Conservation (phyloP, 495 filamentous ascomycete species). For the Pyronema domesticum region DNA sequence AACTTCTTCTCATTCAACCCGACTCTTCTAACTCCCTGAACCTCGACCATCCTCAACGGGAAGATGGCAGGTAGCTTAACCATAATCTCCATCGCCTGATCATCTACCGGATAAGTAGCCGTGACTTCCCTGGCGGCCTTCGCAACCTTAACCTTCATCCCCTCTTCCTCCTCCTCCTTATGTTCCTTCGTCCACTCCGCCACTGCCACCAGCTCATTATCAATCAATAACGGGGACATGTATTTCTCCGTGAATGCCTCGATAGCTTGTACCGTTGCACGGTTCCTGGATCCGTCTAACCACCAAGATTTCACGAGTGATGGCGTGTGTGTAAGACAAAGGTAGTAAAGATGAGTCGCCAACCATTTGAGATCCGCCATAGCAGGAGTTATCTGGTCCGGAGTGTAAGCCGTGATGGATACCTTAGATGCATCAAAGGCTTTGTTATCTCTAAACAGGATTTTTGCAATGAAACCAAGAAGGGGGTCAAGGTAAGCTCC, state of each 20-base stretch:
- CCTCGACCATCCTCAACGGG: conserved; percentile 60
- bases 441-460: conserved; percentile 52
- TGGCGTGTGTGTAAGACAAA: conserved; percentile 54
- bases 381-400: conserved; percentile 35
- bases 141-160: conserved; percentile 54
- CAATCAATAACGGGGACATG: conserved; percentile 66
- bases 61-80: conserved; percentile 65
- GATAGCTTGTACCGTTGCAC: conserved; percentile 55
- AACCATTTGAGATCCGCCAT: conserved; percentile 65
- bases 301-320: conserved; percentile 76
- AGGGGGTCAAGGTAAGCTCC: conserved; percentile 50
- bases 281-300: conserved; percentile 46
- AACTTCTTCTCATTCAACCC: conserved; percentile 79
- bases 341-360: conserved; percentile 70
- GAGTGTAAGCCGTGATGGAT: conserved; percentile 51
- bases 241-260: conserved; percentile 68
- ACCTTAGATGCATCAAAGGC: conserved; percentile 50
- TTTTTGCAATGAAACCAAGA: conserved; percentile 44
- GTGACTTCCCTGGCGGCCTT: conserved; percentile 49
- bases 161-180: conserved; percentile 53
- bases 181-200: conserved; percentile 46
- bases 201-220: conserved; percentile 52
- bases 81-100: conserved; percentile 58
- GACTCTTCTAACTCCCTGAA: conserved; percentile 61
- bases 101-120: conserved; percentile 72